A percentile compares a stretch with the other conserved stretches of the same genome.
These are phyloP conservation scores for Hymenoscyphus occultus DNA, from an alignment of 2,329 filamentous ascomycete species.

Conservation along the genomic window DNA sequence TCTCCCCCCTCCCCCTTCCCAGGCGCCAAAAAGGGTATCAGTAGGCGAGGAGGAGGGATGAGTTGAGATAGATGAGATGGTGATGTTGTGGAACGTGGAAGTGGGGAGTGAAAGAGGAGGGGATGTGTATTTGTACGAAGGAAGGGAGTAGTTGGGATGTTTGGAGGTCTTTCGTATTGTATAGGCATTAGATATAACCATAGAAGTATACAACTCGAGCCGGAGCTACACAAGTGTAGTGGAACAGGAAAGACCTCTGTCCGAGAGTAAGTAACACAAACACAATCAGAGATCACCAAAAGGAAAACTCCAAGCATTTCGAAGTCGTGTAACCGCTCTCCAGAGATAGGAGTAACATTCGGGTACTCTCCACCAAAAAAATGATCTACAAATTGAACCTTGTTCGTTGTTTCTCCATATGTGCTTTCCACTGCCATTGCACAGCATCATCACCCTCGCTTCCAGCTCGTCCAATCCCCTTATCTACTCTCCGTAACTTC, in stretches of 20 bases:
- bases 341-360: not conserved
- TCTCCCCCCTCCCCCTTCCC: no score
- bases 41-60: no score
- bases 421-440: constrained; percentile 93
- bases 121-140: no score
- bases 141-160: not conserved
- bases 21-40: no score
- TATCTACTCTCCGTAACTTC: constrained; percentile 87
- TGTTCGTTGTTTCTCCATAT: constrained; percentile 91
- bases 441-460: constrained; percentile 49
- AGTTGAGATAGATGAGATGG: not conserved
- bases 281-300: not conserved
- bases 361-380: constrained; percentile 1
- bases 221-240: not conserved
- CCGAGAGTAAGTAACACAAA: not conserved
- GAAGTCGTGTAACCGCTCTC: not conserved
- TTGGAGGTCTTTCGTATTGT: not conserved
- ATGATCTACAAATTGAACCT: constrained; percentile 78
- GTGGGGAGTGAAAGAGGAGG: no score
- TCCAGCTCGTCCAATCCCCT: constrained; percentile 71
- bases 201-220: not conserved
- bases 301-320: not conserved
- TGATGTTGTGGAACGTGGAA: not conserved
- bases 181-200: not conserved
- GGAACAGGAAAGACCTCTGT: not conserved